These are phyloP conservation scores for Colletotrichum tropicale DNA, from an alignment of 2,329 filamentous ascomycete species.

Conservation along the genomic window DNA sequence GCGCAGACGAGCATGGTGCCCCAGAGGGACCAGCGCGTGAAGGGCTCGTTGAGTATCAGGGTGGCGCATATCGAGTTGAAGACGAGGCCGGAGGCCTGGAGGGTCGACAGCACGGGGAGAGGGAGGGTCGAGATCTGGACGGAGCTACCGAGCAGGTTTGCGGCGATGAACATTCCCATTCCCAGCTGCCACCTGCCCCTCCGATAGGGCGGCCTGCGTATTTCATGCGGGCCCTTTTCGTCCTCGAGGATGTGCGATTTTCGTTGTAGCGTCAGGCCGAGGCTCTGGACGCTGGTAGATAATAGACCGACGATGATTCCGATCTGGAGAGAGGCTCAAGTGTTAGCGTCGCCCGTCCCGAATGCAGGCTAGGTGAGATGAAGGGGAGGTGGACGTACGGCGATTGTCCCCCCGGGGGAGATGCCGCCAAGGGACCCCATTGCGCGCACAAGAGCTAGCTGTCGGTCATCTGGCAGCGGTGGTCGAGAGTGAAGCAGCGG, in stretches of 20 bases:
- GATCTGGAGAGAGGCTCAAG: conserved; percentile 59
- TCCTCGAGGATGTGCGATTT: conserved; percentile 99
- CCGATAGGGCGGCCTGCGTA: conserved; percentile 84
- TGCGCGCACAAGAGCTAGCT: conserved; percentile 41
- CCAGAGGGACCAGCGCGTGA: conserved; percentile 90
- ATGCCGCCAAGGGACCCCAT: conserved; percentile 79
- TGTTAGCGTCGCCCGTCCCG: not conserved
- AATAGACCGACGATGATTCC: conserved; percentile 92
- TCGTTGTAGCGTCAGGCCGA: conserved; percentile 93
- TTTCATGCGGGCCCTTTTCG: conserved; percentile 81
- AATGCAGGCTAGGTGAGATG: not conserved
- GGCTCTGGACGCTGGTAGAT: conserved; percentile 92
- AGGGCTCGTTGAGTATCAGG: conserved; percentile 88
- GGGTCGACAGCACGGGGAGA: conserved; percentile 89
- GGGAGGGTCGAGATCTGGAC: conserved; percentile 98
- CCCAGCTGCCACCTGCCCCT: conserved; percentile 94
- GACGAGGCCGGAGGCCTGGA: conserved; percentile 94
- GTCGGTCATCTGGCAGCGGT: conserved; percentile 51
- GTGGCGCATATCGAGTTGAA: conserved; percentile 99
- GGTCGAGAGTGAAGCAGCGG: conserved; percentile 2
- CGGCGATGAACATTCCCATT: conserved; percentile 95
- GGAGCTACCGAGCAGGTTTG: conserved; percentile 92
- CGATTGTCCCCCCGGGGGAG: conserved; percentile 79
- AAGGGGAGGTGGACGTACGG: conserved; percentile 54
- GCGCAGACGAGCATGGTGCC: conserved; percentile 87